Conservation (phyloP, 768 basidiomycete genomes). For the Amanita thiersii region DNA sequence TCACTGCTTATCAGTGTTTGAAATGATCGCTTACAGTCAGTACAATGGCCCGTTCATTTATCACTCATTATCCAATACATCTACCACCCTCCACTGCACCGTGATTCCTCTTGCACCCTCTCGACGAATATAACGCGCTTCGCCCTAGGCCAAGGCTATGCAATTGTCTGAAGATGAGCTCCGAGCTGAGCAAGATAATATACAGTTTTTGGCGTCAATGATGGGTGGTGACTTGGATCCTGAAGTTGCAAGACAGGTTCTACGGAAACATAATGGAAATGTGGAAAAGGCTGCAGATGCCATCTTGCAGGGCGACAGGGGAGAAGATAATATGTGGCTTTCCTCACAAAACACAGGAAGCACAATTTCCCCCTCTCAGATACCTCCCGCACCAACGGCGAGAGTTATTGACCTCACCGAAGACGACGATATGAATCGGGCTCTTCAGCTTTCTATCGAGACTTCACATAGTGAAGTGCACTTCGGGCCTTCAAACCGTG, state of each 20-base stretch:
- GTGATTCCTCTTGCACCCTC: neutral
- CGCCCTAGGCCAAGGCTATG: constrained; percentile 10
- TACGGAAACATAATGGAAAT: constrained; percentile 54
- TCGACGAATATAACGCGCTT: neutral
- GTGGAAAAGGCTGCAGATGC: constrained; percentile 48
- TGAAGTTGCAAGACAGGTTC: constrained; percentile 43
- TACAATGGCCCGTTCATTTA: too few species aligned
- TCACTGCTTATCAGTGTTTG: too few species aligned
- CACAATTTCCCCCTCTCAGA: constrained; percentile 15
- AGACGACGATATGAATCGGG: constrained; percentile 47
- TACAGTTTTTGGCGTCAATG: constrained; percentile 24
- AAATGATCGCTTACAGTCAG: too few species aligned
- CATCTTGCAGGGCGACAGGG: constrained; percentile 43
- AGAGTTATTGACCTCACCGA: constrained; percentile 53
- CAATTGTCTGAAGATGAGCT: constrained; percentile 20
- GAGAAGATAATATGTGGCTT: constrained; percentile 20
- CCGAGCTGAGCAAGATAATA: constrained; percentile 21
- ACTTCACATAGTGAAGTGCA: constrained; percentile 28
- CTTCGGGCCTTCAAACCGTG: constrained; percentile 54
- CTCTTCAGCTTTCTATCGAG: constrained; percentile 46
- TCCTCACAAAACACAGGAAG: constrained; percentile 14
- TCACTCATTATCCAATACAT: too few species aligned
- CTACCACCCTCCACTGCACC: too few species aligned
- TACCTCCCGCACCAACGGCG: constrained; percentile 18
- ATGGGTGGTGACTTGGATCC: constrained; percentile 29